Base-by-base conservation (phyloP, 208 protist species). In the Leishmania braziliensis region DNA sequence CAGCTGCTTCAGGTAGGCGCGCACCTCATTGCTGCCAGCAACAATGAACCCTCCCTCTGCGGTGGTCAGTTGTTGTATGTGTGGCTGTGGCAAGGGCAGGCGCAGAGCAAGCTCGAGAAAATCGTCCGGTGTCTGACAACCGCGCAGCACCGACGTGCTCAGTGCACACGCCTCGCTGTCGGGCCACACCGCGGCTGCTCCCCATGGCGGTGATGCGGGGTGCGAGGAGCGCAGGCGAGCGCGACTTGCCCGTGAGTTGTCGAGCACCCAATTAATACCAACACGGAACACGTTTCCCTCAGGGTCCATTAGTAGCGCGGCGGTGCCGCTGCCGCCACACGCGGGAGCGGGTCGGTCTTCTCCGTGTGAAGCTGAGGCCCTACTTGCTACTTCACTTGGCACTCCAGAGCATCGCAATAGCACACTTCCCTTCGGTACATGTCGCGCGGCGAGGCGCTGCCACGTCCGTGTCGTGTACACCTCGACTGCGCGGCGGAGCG, bases 401-500 rank as follows among this genome's bases (percentile, higher is more conserved):
- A 62, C 77, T 1, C 82, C 77, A 29, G 71, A 77, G 2, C 39
- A 33, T 5, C 85, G 85, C 53, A 97, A 87, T 72, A 97, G 83
- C 29, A 90, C 77, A 26, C 87, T 82, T 36, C 89, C 88, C 33
- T 82, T 70, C 33, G 93, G 88, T 48, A 95, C 89, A 54, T 90
- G 70, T 48, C 91, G 87, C 26, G 90, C 91, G 2, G 94, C 92
- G 20, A 97, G 74, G 39, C 92, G 87, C 26, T 83, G 73, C 36
- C 86, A 83, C 10, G 89, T 73, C 3, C 92, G 91, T 46, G 93
- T n/a, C 12, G 90, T 85, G 82, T 96, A 90, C 63, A 97, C 77
- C 88, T 96, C 91, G 3, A 96, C 85, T 0, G 87, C 84, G 62
- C 86, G 78, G 39, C 94, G 91, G 81, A 95, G 89, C n/a, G 93